Conservation (phyloP, 2,329 filamentous ascomycete species). For the Curvularia lunata region DNA sequence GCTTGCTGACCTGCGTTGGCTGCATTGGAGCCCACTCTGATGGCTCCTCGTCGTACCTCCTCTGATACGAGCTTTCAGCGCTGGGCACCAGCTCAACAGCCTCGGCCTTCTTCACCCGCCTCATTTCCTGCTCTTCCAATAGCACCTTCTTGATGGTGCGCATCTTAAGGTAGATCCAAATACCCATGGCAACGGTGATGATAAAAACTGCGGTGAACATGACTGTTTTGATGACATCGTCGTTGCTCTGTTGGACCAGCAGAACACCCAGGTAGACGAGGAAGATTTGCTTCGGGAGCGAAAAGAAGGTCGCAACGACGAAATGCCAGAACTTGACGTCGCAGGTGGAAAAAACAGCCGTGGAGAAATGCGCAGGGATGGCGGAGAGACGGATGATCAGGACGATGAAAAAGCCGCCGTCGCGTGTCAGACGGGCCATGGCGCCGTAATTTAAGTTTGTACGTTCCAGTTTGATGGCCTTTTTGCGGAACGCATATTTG, state of each 20-base stretch:
- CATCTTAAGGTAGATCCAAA: conserved; percentile 47
- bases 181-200: conserved; percentile 39
- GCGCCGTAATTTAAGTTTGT: conserved; percentile 48
- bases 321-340: conserved; percentile 48
- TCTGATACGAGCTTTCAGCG: conserved; percentile 27
- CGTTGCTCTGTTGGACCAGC: conserved; percentile 36
- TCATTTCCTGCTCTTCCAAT: conserved; percentile 41
- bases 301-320: conserved; percentile 42
- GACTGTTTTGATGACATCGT: conserved; percentile 34
- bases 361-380: conserved; percentile 46
- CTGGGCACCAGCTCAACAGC: conserved; percentile 27
- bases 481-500: conserved; percentile 40
- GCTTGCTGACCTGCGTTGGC: conserved; percentile 20
- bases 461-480: conserved; percentile 42
- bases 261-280: conserved; percentile 46
- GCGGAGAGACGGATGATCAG: conserved; percentile 44
- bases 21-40: conserved; percentile 24
- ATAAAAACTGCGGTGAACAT: conserved; percentile 42
- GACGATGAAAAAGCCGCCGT: conserved; percentile 45
- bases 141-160: conserved; percentile 39
- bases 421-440: conserved; percentile 44
- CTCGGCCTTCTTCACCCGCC: conserved; percentile 28
- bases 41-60: conserved; percentile 28
- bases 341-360: conserved; percentile 47
- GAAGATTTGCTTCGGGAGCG: conserved; percentile 46